A percentile compares a stretch with the other conserved stretches of the same genome.
Evolutionary conservation across 345 rosid genomes (phyloP).

Genomic region (Lepidium africanum): DNA sequence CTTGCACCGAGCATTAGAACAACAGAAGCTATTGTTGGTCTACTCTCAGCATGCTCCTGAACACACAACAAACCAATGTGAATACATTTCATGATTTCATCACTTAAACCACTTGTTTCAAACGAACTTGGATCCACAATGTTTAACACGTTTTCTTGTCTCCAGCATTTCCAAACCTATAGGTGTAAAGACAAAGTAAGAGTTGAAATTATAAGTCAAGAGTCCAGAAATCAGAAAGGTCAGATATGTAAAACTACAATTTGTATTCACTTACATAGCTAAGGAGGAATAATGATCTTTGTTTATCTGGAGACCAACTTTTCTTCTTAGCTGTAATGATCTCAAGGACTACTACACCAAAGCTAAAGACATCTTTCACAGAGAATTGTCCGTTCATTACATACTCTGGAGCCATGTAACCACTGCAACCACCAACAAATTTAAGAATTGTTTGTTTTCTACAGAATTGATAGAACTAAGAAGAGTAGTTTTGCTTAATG

Average conservation of each 20-base stretch:
- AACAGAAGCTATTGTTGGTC: slow-evolving; percentile 18
- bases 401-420: slow-evolving; percentile 10
- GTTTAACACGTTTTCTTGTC: not conserved
- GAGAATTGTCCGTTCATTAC: not conserved
- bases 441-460: no score
- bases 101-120: not conserved
- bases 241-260: no score
- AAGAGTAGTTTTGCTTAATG: no score
- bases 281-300: not conserved
- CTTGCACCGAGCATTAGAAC: slow-evolving; percentile 2
- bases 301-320: slow-evolving; percentile 5
- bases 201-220: not conserved
- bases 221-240: not conserved
- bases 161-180: slow-evolving; percentile 6
- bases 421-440: not conserved
- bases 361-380: slow-evolving; percentile 9
- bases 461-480: not conserved
- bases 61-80: slow-evolving; percentile 8
- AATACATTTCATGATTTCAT: not conserved
- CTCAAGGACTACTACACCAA: slow-evolving; percentile 1
- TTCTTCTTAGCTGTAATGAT: slow-evolving; percentile 2
- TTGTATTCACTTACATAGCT: slow-evolving; percentile 3
- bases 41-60: not conserved
- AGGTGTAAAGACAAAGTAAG: not conserved
- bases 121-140: not conserved